phyloP scores from a whole-genome alignment of 2,329 filamentous ascomycete species.

The Phyllosticta citriasiana region DNA sequence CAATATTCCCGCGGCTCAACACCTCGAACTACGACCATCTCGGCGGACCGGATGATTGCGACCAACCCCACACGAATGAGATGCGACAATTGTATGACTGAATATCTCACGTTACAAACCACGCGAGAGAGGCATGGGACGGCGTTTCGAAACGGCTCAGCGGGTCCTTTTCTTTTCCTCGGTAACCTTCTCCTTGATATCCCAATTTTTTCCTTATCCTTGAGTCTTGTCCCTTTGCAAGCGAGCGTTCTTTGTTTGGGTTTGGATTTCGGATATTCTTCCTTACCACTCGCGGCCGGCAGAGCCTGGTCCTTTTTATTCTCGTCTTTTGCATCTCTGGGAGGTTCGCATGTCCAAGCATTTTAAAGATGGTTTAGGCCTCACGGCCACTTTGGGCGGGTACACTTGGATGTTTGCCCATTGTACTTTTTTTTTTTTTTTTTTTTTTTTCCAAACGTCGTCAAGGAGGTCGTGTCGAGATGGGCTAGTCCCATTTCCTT shows the following conservation, averaged over 20 bases:
- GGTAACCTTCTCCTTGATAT: conserved; percentile 32
- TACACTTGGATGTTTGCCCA: conserved; percentile 22
- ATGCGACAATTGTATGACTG: conserved; percentile 33
- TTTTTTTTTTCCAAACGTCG: conserved; percentile 24
- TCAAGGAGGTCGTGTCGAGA: conserved; percentile 24
- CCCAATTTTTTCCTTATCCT: conserved; percentile 28
- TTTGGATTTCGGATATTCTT: conserved; percentile 19
- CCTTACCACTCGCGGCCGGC: conserved; percentile 20
- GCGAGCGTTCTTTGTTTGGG: conserved; percentile 29
- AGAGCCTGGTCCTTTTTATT: conserved; percentile 21
- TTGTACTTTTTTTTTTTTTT: conserved; percentile 20
- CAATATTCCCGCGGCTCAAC: conserved; percentile 16
- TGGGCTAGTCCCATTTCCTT: conserved; percentile 28
- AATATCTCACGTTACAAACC: conserved; percentile 31
- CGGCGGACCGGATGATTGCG: conserved; percentile 30
- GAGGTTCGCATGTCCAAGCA: conserved; percentile 35
- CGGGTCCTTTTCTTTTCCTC: conserved; percentile 29
- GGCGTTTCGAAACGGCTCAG: conserved; percentile 43
- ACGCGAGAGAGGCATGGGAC: conserved; percentile 38
- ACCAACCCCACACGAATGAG: conserved; percentile 21
- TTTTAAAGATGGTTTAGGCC: conserved; percentile 33
- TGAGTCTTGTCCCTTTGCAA: conserved; percentile 27
- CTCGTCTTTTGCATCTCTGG: conserved; percentile 31
- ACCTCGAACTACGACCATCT: conserved; percentile 11
- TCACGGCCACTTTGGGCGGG: conserved; percentile 34